Evolutionary conservation across 2,329 filamentous ascomycete species (phyloP).

Genomic region (Chrysoporthe deuterocubensis): DNA sequence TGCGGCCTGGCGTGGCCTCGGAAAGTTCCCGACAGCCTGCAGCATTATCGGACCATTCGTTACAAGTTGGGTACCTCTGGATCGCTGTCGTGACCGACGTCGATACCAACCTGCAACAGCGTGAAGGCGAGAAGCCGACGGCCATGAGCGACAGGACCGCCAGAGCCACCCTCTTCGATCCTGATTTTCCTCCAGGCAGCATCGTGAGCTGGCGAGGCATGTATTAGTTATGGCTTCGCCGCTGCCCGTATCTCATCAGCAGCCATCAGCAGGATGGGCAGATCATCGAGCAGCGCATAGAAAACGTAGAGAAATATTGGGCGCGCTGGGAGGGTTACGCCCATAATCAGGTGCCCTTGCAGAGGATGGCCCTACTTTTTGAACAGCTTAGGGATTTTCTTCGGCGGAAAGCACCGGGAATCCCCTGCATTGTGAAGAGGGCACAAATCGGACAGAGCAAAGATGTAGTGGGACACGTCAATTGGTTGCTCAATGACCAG

Average conservation of each 20-base stretch:
- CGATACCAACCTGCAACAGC: not conserved
- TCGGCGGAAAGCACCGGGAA: slow-evolving; percentile 1
- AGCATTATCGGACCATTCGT: not conserved
- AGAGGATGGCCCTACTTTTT: not conserved
- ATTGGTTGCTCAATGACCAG: not conserved
- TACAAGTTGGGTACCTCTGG: not conserved
- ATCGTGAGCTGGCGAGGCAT: not conserved
- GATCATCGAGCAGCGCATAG: not conserved
- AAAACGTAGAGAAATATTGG: not conserved
- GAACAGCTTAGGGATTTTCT: not conserved
- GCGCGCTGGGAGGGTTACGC: not conserved
- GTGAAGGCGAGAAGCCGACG: too few relatives aligned
- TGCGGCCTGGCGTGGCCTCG: not conserved
- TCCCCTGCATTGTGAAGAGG: not conserved
- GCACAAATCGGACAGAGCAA: not conserved
- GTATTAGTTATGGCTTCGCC: not conserved
- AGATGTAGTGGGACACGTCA: not conserved
- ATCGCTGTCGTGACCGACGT: not conserved
- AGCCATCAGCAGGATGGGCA: not conserved
- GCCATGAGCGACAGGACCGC: not conserved
- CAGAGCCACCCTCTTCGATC: not conserved
- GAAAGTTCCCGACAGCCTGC: not conserved
- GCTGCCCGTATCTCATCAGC: not conserved
- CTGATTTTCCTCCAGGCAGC: not conserved
- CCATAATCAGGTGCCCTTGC: not conserved